These are phyloP conservation scores for Vitellaria paradoxa DNA, from an alignment of 179 eudicot genomes.

Conservation along the genomic window DNA sequence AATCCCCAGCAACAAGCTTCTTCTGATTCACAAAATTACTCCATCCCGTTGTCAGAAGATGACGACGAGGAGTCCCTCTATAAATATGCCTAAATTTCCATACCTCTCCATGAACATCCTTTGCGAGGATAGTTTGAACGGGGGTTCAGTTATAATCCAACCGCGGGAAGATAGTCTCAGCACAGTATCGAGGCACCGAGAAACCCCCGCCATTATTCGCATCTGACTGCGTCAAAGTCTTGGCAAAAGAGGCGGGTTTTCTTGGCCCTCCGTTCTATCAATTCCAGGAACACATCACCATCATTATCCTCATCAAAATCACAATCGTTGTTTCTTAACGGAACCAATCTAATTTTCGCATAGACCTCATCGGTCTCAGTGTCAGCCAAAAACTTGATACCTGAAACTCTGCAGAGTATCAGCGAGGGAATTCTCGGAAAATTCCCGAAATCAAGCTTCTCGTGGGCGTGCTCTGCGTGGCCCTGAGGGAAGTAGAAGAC, in stretches of 20 bases:
- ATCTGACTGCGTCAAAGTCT: constrained; percentile 91
- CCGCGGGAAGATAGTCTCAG: constrained; percentile 84
- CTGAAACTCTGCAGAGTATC: constrained; percentile 54
- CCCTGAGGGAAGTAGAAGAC: constrained; percentile 90
- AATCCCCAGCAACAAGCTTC: constrained; percentile 92
- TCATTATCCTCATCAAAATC: constrained; percentile 34
- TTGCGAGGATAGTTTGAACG: constrained; percentile 79
- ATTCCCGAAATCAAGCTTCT: constrained; percentile 49
- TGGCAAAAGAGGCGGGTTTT: constrained; percentile 81
- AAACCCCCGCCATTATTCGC: constrained; percentile 97
- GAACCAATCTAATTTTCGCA: constrained; percentile 55
- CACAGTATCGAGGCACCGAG: constrained; percentile 92
- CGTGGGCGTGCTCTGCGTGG: constrained; percentile 72
- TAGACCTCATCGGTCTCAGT: constrained; percentile 81
- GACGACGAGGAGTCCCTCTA: constrained; percentile 90
- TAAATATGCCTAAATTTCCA: constrained; percentile 96
- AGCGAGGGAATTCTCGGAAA: constrained; percentile 55
- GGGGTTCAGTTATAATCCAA: constrained; percentile 86
- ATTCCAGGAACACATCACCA: constrained; percentile 19
- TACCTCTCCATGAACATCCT: constrained; percentile 81
- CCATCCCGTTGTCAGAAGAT: constrained; percentile 95
- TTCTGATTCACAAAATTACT: constrained; percentile 87
- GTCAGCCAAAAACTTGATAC: constrained; percentile 73
- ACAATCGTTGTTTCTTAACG: constrained; percentile 36
- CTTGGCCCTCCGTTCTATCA: constrained; percentile 40